A percentile compares a stretch with the other conserved stretches of the same genome.
These are phyloP conservation scores for Pseudocercospora eumusae DNA, from an alignment of 2,329 filamentous ascomycete species.

Conservation along the genomic window DNA sequence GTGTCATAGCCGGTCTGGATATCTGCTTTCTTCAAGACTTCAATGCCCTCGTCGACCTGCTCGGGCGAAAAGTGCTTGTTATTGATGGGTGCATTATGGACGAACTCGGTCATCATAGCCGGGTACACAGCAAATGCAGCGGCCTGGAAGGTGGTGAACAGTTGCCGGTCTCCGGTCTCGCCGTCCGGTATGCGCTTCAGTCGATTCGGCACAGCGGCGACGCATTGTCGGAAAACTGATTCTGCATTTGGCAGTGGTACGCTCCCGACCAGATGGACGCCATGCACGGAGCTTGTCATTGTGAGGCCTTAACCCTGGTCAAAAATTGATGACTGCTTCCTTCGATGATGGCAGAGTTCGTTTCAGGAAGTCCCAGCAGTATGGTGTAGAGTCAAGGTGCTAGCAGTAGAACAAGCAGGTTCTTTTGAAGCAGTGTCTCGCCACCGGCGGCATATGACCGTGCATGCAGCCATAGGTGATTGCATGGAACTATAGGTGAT, in stretches of 20 bases:
- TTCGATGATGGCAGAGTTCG: background rate
- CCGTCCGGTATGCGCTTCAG: constrained; percentile 47
- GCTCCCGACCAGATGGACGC: constrained; percentile 44
- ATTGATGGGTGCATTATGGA: constrained; percentile 28
- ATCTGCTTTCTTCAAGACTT: constrained; percentile 20
- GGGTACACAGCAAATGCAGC: constrained; percentile 36
- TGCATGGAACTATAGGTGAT: background rate
- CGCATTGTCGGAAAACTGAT: constrained; percentile 39
- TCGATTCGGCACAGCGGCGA: constrained; percentile 38
- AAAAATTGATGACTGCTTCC: background rate
- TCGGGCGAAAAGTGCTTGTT: constrained; percentile 27
- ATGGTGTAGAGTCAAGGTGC: background rate
- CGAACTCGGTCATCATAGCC: constrained; percentile 30
- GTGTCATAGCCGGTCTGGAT: constrained; percentile 39
- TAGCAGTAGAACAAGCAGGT: constrained; percentile 4
- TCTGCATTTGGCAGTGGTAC: constrained; percentile 41
- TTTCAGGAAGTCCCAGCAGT: constrained; percentile 2
- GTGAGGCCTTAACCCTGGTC: constrained; percentile 1
- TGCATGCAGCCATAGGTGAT: constrained; percentile 2
- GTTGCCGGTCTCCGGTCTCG: constrained; percentile 42
- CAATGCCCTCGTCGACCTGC: constrained; percentile 31
- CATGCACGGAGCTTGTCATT: constrained; percentile 26
- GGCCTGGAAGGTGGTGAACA: constrained; percentile 42
- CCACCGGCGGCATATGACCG: constrained; percentile 4
- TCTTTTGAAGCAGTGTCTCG: constrained; percentile 5